phyloP scores from a whole-genome alignment of 208 protist genomes.

The Angomonas deanei region DNA sequence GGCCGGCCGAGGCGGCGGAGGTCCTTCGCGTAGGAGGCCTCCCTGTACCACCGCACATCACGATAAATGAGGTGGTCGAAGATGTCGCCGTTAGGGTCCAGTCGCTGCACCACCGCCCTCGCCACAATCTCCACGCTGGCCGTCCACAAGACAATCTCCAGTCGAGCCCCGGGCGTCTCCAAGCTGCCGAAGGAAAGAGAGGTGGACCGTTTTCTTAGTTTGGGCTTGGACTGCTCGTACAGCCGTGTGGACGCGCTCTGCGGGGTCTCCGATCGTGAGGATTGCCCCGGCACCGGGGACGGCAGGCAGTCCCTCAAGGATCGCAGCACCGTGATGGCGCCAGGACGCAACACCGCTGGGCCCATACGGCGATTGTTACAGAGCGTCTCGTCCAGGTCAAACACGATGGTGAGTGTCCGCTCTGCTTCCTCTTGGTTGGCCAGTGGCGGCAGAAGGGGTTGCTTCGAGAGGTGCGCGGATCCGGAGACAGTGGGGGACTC shows the following conservation, averaged over 20 bases:
- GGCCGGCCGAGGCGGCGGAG: constrained; percentile 67
- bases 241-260: constrained; percentile 30
- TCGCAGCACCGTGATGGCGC: constrained; percentile 50
- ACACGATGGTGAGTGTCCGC: constrained; percentile 79
- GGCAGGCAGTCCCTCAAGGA: constrained; percentile 40
- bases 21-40: constrained; percentile 83
- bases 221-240: constrained; percentile 15
- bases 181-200: constrained; percentile 4
- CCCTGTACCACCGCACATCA: constrained; percentile 82
- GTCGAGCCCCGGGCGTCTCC: constrained; percentile 17
- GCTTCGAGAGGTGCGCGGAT: background rate
- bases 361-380: constrained; percentile 76
- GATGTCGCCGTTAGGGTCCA: constrained; percentile 66
- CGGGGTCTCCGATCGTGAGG: constrained; percentile 5
- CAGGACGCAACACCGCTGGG: constrained; percentile 60
- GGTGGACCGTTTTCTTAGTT: background rate
- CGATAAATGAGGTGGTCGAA: constrained; percentile 84
- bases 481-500: background rate
- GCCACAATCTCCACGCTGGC: constrained; percentile 74
- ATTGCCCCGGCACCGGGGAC: constrained; percentile 28
- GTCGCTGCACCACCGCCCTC: constrained; percentile 53
- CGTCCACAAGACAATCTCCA: constrained; percentile 89
- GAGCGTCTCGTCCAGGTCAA: constrained; percentile 90
- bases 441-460: constrained; percentile 38
- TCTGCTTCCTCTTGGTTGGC: constrained; percentile 29